A percentile compares a stretch with the other conserved stretches of the same genome.
Evolutionary conservation across 1,284 basidiomycete genomes (phyloP).

Genomic region (Microbotryum violaceum): DNA sequence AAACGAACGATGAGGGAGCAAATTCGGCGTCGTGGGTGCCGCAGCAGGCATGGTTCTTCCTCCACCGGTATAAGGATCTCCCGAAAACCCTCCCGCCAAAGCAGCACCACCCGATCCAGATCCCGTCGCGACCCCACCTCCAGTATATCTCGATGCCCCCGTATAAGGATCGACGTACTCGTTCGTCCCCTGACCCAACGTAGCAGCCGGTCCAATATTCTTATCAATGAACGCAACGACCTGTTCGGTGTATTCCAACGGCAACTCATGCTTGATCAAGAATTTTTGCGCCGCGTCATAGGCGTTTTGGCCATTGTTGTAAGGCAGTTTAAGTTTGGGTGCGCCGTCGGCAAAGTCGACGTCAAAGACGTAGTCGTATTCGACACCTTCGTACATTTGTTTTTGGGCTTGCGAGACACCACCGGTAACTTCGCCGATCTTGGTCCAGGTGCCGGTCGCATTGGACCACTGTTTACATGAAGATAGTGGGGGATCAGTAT

Average conservation of each 20-base stretch:
- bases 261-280: constrained; percentile 74
- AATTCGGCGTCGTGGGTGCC: neutral
- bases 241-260: constrained; percentile 75
- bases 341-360: constrained; percentile 91
- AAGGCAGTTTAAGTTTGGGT: constrained; percentile 89
- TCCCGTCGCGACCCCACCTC: constrained; percentile 6
- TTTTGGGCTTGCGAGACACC: constrained; percentile 79
- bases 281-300: constrained; percentile 85
- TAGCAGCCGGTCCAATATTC: constrained; percentile 66
- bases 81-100: constrained; percentile 15
- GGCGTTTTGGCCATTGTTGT: constrained; percentile 84
- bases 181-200: constrained; percentile 47
- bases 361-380: constrained; percentile 98
- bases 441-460: constrained; percentile 65
- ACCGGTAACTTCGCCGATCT: constrained; percentile 92
- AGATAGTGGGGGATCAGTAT: neutral
- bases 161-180: constrained; percentile 87
- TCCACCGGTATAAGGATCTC: constrained; percentile 43
- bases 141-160: constrained; percentile 59
- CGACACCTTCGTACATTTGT: constrained; percentile 76
- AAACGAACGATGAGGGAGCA: constrained; percentile 38
- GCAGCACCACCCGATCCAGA: neutral
- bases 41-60: constrained; percentile 19
- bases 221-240: constrained; percentile 91
- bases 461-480: constrained; percentile 61